These are phyloP conservation scores for Umbilicaria muhlenbergii DNA, from an alignment of 495 filamentous ascomycete species.

Conservation along the genomic window DNA sequence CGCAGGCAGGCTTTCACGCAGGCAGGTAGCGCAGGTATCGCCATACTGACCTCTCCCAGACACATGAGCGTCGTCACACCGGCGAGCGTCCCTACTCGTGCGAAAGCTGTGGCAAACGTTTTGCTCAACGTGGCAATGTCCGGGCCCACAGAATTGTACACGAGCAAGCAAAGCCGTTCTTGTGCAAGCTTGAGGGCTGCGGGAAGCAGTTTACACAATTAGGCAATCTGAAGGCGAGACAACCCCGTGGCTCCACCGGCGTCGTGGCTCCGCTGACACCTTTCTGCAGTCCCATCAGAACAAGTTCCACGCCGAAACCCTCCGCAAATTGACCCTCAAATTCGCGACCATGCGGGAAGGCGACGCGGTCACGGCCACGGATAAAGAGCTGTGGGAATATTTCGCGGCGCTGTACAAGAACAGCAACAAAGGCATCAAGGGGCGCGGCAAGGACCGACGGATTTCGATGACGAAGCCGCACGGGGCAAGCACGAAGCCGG, in stretches of 20 bases:
- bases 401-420: slow-evolving; percentile 85
- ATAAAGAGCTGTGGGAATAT: slow-evolving; percentile 74
- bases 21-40: not conserved
- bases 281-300: slow-evolving; percentile 72
- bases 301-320: slow-evolving; percentile 64
- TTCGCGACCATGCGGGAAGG: slow-evolving; percentile 51
- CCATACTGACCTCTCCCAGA: slow-evolving; percentile 30
- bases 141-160: slow-evolving; percentile 79
- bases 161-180: slow-evolving; percentile 58
- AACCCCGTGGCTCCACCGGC: slow-evolving; percentile 1
- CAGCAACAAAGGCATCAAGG: slow-evolving; percentile 86
- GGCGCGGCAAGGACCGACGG: slow-evolving; percentile 67
- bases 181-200: slow-evolving; percentile 67
- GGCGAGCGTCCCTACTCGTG: slow-evolving; percentile 79
- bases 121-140: slow-evolving; percentile 76
- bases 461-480: slow-evolving; percentile 21
- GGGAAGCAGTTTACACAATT: slow-evolving; percentile 76
- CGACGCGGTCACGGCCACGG: slow-evolving; percentile 44
- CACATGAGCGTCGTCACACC: slow-evolving; percentile 72
- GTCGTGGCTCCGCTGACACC: not conserved
- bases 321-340: slow-evolving; percentile 55
- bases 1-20: too few relatives aligned
- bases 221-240: slow-evolving; percentile 69
- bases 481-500: not conserved
- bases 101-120: slow-evolving; percentile 64